Evolutionary conservation across 1,284 basidiomycete genomes (phyloP).

Genomic region (Abortiporus biennis): DNA sequence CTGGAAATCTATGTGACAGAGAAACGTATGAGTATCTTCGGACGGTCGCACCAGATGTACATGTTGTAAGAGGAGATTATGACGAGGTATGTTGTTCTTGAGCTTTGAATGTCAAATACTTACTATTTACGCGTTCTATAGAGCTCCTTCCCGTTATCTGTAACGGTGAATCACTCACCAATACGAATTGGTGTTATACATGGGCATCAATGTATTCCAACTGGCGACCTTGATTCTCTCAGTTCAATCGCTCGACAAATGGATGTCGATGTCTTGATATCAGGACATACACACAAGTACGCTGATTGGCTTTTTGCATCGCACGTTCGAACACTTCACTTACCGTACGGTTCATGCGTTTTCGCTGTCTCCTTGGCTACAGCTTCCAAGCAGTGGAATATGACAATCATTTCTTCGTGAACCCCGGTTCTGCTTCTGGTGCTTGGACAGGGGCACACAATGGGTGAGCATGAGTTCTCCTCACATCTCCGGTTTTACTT

Average conservation of each 20-base stretch:
- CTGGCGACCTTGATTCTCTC: slow-evolving; percentile 87
- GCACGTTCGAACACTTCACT: background rate
- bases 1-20: slow-evolving; percentile 95
- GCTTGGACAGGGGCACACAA: slow-evolving; percentile 82
- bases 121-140: slow-evolving; percentile 17
- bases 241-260: slow-evolving; percentile 87
- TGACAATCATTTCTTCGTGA: slow-evolving; percentile 91
- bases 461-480: slow-evolving; percentile 44
- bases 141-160: slow-evolving; percentile 78
- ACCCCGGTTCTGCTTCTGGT: slow-evolving; percentile 93
- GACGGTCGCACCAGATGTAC: slow-evolving; percentile 92
- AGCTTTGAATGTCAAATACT: background rate
- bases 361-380: slow-evolving; percentile 1
- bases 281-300: slow-evolving; percentile 91
- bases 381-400: slow-evolving; percentile 91
- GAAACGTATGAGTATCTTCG: slow-evolving; percentile 98
- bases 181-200: slow-evolving; percentile 92
- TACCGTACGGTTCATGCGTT: background rate
- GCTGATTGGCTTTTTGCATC: slow-evolving; percentile 19
- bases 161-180: slow-evolving; percentile 81
- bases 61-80: slow-evolving; percentile 91
- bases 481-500: background rate
- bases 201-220: slow-evolving; percentile 92
- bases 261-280: slow-evolving; percentile 95
- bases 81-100: slow-evolving; percentile 66